These are phyloP conservation scores for Vigna unguiculata DNA, from an alignment of 306 rosid genomes.

Conservation along the genomic window DNA sequence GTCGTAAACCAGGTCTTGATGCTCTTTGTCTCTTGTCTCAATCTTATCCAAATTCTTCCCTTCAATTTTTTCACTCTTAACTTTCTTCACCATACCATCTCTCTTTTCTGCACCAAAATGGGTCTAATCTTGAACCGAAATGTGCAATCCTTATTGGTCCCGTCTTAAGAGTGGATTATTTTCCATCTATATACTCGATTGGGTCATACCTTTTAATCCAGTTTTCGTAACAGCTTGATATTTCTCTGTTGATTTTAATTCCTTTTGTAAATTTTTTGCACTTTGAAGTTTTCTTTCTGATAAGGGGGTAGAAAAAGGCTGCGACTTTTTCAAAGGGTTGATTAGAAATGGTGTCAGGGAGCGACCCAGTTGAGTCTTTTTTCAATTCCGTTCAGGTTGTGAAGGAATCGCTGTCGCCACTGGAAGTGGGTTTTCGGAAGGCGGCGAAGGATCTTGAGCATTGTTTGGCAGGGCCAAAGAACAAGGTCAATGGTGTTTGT, in stretches of 20 bases:
- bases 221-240: constrained; percentile 45
- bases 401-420: constrained; percentile 79
- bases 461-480: constrained; percentile 70
- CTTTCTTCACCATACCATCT: neutral
- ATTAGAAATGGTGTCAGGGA: constrained; percentile 76
- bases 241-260: constrained; percentile 26
- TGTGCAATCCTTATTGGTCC: constrained; percentile 44
- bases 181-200: constrained; percentile 35
- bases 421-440: constrained; percentile 77
- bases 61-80: constrained; percentile 13
- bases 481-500: constrained; percentile 55
- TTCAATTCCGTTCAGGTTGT: constrained; percentile 82
- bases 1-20: constrained; percentile 52
- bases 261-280: neutral
- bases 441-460: constrained; percentile 92
- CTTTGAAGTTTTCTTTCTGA: constrained; percentile 19
- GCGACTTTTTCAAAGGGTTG: constrained; percentile 47
- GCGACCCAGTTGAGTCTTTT: constrained; percentile 88
- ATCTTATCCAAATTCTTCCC: constrained; percentile 43
- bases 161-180: constrained; percentile 36
- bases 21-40: constrained; percentile 38
- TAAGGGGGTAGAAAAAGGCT: constrained; percentile 26
- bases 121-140: constrained; percentile 43
- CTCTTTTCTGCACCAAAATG: constrained; percentile 13
- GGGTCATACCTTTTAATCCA: constrained; percentile 36